Percentiles rank a stretch among this genome's conserved stretches.
Evolutionary conservation across 768 basidiomycete genomes (phyloP).

Genomic region (Leucogyrophana mollusca): DNA sequence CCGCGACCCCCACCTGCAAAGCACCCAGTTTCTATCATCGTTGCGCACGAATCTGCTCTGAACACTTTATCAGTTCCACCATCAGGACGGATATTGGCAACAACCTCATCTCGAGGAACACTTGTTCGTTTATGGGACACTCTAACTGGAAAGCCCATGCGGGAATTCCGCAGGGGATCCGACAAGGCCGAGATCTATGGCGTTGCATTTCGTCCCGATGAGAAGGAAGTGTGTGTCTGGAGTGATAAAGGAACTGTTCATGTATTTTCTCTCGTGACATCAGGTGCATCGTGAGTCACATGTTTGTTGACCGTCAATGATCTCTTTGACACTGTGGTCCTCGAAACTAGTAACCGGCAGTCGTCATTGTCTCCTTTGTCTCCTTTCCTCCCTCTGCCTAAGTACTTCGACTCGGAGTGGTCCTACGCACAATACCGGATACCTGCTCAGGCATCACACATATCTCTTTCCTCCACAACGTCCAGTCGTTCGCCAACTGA

Average conservation of each 20-base stretch:
- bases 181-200: slow-evolving; percentile 93
- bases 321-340: slow-evolving; percentile 5
- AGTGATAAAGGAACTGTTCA: slow-evolving; percentile 96
- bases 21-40: slow-evolving; percentile 76
- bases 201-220: slow-evolving; percentile 83
- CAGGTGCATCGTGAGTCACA: slow-evolving; percentile 65
- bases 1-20: slow-evolving; percentile 57
- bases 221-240: slow-evolving; percentile 86
- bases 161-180: slow-evolving; percentile 81
- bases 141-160: slow-evolving; percentile 63
- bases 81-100: slow-evolving; percentile 79
- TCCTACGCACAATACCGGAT: slow-evolving; percentile 92
- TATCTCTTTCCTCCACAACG: slow-evolving; percentile 71
- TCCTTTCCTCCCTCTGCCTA: slow-evolving; percentile 79
- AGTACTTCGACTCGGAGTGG: slow-evolving; percentile 96
- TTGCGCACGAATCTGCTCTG: slow-evolving; percentile 78
- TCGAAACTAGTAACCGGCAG: slow-evolving; percentile 68
- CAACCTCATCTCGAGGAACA: slow-evolving; percentile 81
- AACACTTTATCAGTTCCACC: slow-evolving; percentile 75
- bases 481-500: slow-evolving; percentile 50
- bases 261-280: slow-evolving; percentile 72
- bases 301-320: slow-evolving; percentile 3
- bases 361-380: slow-evolving; percentile 79
- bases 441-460: slow-evolving; percentile 80
- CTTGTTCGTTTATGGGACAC: slow-evolving; percentile 88